Base-by-base conservation (phyloP, 768 basidiomycete species). In the Mrakia blollopis region DNA sequence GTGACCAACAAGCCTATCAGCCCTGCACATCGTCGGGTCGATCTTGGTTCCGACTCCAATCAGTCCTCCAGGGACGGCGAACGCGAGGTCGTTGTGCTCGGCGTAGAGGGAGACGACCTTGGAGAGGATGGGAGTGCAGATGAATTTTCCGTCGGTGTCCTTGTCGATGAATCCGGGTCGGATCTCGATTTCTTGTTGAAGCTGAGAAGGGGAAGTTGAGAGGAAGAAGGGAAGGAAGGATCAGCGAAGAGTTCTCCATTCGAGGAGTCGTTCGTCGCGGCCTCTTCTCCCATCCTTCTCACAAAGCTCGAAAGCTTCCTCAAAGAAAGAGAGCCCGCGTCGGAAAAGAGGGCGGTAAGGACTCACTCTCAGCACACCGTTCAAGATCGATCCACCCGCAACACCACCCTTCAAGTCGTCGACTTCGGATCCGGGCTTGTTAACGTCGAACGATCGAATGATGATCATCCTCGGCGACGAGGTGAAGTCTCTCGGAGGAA, bases 401-500 rank as follows among this genome's bases (percentile, higher is more conserved):
- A 98, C 97, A 82, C 97, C 97, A 77, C 96, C 96, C 85, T 98
- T 96, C 78, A 98, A 88, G 61, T 99, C 97, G 80, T 96, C 91
- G 5, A 98, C 94, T 82, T 94, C 94, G 5, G 95, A 90, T 82
- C 96, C 97, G 16, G 97, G 97, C 85, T 97, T 98, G 88, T 99
- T 99, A 83, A 99, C 96, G 83, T 99, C 97, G 85, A 98, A 99
- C 28, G 94, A 97, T 80, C 96, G 93, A 84, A 99, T 99, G 83
- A 98, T 95, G 83, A 98, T 98, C 80, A 99, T 90, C 47, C 91
- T 90, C 0, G 97, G 94, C 79, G 92, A 90, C 39, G 93, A 91
- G 47, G 89, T 87, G 85, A 98, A 99, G 86, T 98, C 92, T 77
- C 96, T 92, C 50, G 90, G 85, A 65, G 96, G 97, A 69, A 98